Percentiles rank a stretch among this genome's conserved stretches.
phyloP scores from a whole-genome alignment of 2,329 filamentous ascomycete genomes.

The Trichophyton simii region DNA sequence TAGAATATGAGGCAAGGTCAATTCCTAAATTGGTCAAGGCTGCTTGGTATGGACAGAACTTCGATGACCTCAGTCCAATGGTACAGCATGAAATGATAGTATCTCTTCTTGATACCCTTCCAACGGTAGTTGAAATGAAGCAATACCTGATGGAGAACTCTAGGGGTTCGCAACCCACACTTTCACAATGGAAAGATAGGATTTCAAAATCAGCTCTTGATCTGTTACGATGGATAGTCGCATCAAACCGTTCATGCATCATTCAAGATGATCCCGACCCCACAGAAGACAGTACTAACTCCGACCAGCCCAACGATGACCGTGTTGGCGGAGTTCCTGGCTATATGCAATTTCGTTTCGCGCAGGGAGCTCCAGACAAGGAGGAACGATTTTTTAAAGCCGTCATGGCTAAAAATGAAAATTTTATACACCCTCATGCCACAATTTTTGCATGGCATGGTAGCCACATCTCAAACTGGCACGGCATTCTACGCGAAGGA shows the following conservation, averaged over 20 bases:
- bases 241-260: slow-evolving; percentile 79
- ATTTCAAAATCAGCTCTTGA: slow-evolving; percentile 55
- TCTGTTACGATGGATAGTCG: slow-evolving; percentile 74
- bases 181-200: slow-evolving; percentile 44
- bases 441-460: slow-evolving; percentile 85
- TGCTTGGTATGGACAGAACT: slow-evolving; percentile 26
- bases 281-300: slow-evolving; percentile 7
- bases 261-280: slow-evolving; percentile 50
- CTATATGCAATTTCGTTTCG: slow-evolving; percentile 75
- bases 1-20: background rate
- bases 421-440: slow-evolving; percentile 34
- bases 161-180: slow-evolving; percentile 24
- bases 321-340: slow-evolving; percentile 50
- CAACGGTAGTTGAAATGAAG: slow-evolving; percentile 30
- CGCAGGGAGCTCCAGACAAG: slow-evolving; percentile 78
- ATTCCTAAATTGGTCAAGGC: slow-evolving; percentile 14
- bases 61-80: slow-evolving; percentile 25
- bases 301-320: slow-evolving; percentile 26
- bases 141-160: slow-evolving; percentile 32
- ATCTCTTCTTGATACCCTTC: slow-evolving; percentile 29
- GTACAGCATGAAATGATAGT: slow-evolving; percentile 23
- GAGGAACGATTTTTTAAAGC: slow-evolving; percentile 61
- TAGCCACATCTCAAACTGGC: slow-evolving; percentile 66
- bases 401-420: slow-evolving; percentile 31
- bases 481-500: slow-evolving; percentile 73